phyloP scores from a whole-genome alignment of 805 yeast species.

The Kluyveromyces starmeri region DNA sequence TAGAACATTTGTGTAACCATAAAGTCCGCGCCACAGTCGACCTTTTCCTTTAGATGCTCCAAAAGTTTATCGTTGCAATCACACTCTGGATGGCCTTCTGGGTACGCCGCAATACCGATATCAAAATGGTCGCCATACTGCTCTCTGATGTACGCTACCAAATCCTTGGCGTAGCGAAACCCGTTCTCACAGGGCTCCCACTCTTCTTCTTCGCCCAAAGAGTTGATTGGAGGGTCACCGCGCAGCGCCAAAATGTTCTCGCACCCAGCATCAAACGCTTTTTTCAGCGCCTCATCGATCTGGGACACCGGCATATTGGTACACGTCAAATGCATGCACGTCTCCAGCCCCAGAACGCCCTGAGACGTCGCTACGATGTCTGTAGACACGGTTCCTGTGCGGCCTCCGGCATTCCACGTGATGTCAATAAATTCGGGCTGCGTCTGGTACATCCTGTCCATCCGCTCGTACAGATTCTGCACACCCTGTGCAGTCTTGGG shows the following conservation, averaged over 20 bases:
- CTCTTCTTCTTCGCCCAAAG: constrained; percentile 7
- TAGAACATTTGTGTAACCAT: constrained; percentile 86
- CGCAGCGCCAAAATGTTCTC: constrained; percentile 89
- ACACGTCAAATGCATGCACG: constrained; percentile 97
- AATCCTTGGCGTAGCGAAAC: constrained; percentile 80
- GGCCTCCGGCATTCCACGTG: constrained; percentile 96
- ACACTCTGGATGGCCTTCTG: constrained; percentile 96
- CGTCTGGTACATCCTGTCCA: constrained; percentile 90
- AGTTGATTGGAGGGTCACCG: constrained; percentile 85
- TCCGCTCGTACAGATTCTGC: constrained; percentile 89
- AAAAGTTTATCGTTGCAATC: constrained; percentile 43
- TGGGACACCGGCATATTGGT: constrained; percentile 81
- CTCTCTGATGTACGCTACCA: constrained; percentile 63
- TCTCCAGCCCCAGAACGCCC: constrained; percentile 82
- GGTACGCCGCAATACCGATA: constrained; percentile 95
- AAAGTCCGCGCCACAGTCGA: constrained; percentile 92
- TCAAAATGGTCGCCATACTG: constrained; percentile 83
- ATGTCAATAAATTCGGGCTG: constrained; percentile 90
- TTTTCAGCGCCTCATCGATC: constrained; percentile 76
- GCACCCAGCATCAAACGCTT: constrained; percentile 87
- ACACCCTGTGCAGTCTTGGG: constrained; percentile 97
- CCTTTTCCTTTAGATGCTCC: constrained; percentile 59
- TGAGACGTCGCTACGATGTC: constrained; percentile 91
- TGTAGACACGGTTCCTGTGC: constrained; percentile 65
- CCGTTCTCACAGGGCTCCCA: constrained; percentile 55